phyloP scores from a whole-genome alignment of 1,284 basidiomycete genomes.

The Cutaneotrichosporon cutaneum region DNA sequence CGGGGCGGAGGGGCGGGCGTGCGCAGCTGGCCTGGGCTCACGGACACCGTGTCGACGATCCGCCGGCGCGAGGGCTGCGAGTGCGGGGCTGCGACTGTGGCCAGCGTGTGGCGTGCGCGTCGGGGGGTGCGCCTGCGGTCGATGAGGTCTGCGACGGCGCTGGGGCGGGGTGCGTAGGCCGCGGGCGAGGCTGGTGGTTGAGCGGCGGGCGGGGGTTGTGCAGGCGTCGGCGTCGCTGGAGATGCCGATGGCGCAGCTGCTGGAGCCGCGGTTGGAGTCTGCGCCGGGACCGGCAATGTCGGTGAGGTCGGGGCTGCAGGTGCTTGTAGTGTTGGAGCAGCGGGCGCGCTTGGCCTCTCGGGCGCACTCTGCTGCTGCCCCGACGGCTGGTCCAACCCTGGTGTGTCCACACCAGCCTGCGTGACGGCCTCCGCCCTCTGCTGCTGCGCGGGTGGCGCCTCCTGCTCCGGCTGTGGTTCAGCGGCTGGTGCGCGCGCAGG shows the following conservation, averaged over 20 bases:
- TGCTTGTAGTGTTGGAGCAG: not conserved
- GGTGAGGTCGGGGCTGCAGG: not conserved
- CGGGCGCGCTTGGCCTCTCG: not conserved
- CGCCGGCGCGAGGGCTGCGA: not conserved
- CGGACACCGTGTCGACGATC: not conserved
- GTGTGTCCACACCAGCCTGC: no score
- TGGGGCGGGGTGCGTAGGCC: not conserved
- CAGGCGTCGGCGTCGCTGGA: not conserved
- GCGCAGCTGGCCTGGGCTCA: not conserved
- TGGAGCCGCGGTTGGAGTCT: not conserved
- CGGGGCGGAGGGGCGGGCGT: not conserved
- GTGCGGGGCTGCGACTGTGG: not conserved
- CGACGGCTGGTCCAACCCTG: not conserved
- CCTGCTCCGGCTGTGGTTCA: not conserved
- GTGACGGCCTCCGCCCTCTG: no score
- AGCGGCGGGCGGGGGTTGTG: not conserved
- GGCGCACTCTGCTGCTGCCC: not conserved
- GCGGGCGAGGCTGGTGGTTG: not conserved
- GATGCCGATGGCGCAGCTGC: not conserved
- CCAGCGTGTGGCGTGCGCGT: not conserved
- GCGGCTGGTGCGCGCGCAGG: not conserved
- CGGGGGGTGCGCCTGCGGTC: not conserved
- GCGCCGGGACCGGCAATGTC: not conserved
- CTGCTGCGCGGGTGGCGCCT: no score
- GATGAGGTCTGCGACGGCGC: slow-evolving; percentile 2